phyloP scores from a whole-genome alignment of 768 basidiomycete species.

The Rubroboletus satanas region DNA sequence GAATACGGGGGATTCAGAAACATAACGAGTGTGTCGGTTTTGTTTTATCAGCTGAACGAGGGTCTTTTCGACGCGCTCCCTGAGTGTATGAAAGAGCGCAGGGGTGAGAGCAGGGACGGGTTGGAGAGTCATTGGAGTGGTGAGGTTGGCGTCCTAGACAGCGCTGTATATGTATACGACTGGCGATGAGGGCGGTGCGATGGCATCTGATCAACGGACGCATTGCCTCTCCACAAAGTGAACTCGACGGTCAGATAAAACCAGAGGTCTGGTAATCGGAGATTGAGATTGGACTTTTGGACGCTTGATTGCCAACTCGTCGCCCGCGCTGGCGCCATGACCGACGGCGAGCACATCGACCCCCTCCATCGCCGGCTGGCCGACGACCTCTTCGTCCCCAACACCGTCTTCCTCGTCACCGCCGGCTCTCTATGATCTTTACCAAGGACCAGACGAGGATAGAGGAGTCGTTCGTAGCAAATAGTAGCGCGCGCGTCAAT shows the following conservation, averaged over 20 bases:
- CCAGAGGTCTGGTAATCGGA: slow-evolving; percentile 21
- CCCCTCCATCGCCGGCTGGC: slow-evolving; percentile 23
- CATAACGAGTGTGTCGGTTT: slow-evolving; percentile 15
- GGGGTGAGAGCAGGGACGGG: background rate
- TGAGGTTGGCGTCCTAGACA: background rate
- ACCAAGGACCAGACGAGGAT: no score
- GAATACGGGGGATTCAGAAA: slow-evolving; percentile 13
- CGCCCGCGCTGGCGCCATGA: slow-evolving; percentile 34
- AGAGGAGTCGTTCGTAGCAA: no score
- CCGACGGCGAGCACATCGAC: slow-evolving; percentile 34
- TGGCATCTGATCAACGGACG: no score
- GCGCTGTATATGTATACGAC: no score
- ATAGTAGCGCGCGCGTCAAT: no score
- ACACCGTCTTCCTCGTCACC: slow-evolving; percentile 40
- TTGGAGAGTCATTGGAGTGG: background rate
- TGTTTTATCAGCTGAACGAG: slow-evolving; percentile 9
- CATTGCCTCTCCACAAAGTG: no score
- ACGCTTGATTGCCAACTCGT: slow-evolving; percentile 13
- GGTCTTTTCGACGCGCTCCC: slow-evolving; percentile 3
- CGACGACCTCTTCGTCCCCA: slow-evolving; percentile 27
- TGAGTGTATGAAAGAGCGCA: background rate
- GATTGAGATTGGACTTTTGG: slow-evolving; percentile 23
- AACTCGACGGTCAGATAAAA: background rate
- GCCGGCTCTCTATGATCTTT: slow-evolving; percentile 46
- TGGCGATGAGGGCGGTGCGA: background rate